phyloP scores from a whole-genome alignment of 306 rosid genomes.

The Pyrus betulifolia region DNA sequence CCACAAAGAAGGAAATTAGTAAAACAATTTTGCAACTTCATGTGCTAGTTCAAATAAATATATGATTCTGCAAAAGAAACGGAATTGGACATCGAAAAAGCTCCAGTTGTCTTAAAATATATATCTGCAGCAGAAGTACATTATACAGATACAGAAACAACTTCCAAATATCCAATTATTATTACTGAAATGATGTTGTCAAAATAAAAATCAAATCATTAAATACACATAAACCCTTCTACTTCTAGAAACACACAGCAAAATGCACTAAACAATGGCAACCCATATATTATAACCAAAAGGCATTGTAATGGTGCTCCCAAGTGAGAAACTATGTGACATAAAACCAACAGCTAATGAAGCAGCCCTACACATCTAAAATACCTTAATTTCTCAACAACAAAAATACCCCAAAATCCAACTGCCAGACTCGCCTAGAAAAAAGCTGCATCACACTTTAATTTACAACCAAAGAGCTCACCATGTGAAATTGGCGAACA shows the following conservation, averaged over 20 bases:
- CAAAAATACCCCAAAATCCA: not conserved
- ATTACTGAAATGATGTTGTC: not conserved
- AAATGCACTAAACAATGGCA: not conserved
- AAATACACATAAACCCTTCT: not conserved
- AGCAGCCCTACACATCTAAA: not conserved
- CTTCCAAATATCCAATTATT: not conserved
- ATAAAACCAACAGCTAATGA: constrained; percentile 1
- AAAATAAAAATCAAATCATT: not conserved
- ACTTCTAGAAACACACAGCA: not conserved
- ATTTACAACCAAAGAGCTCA: not conserved
- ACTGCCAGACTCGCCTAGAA: not conserved
- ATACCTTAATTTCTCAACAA: not conserved
- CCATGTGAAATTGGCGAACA: not conserved
- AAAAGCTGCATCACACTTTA: not conserved
- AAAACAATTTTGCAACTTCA: not conserved
- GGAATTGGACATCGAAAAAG: not conserved
- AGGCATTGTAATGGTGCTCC: not conserved
- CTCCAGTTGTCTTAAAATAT: not conserved
- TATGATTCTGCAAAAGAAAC: not conserved
- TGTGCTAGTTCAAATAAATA: not conserved
- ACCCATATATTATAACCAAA: not conserved
- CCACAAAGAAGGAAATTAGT: not conserved
- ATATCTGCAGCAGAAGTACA: not conserved
- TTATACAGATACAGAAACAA: not conserved
- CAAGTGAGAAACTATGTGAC: constrained; percentile 1